Evolutionary conservation across 2,329 filamentous ascomycete species (phyloP).

Genomic region (Diplodia intermedia): DNA sequence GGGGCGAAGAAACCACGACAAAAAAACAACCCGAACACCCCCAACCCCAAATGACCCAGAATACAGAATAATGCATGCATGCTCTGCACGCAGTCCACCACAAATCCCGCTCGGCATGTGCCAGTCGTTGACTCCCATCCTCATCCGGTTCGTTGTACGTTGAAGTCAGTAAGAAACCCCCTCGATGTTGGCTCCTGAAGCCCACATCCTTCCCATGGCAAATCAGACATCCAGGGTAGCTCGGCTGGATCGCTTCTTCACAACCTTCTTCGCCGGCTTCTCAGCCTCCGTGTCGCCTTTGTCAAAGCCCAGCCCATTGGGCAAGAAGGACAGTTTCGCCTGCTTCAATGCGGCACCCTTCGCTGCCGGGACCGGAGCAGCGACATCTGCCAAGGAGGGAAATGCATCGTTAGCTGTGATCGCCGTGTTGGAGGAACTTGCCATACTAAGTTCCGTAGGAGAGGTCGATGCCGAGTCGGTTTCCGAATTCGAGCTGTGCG

Average conservation of each 20-base stretch:
- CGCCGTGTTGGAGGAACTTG: neutral
- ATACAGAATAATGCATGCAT: neutral
- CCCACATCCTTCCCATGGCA: neutral
- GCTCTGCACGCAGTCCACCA: neutral
- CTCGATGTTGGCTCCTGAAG: neutral
- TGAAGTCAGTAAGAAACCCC: neutral
- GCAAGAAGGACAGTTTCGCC: conserved; percentile 21
- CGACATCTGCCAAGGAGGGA: neutral
- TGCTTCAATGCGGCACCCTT: conserved; percentile 13
- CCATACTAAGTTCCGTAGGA: neutral
- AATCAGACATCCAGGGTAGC: neutral
- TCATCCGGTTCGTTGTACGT: neutral
- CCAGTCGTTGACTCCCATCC: neutral
- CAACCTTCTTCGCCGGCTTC: conserved; percentile 6
- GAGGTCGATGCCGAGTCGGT: conserved; percentile 1
- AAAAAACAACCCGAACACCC: neutral
- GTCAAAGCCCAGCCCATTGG: conserved; percentile 9
- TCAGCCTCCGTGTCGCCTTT: neutral
- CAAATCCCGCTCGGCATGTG: neutral
- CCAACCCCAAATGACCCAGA: neutral
- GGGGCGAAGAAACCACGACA: neutral
- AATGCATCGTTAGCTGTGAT: neutral
- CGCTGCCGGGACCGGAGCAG: neutral
- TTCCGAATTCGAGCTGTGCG: neutral
- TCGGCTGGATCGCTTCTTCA: conserved; percentile 8